phyloP scores from a whole-genome alignment of 2,329 filamentous ascomycete genomes.

The Aspergillus phoenicis region DNA sequence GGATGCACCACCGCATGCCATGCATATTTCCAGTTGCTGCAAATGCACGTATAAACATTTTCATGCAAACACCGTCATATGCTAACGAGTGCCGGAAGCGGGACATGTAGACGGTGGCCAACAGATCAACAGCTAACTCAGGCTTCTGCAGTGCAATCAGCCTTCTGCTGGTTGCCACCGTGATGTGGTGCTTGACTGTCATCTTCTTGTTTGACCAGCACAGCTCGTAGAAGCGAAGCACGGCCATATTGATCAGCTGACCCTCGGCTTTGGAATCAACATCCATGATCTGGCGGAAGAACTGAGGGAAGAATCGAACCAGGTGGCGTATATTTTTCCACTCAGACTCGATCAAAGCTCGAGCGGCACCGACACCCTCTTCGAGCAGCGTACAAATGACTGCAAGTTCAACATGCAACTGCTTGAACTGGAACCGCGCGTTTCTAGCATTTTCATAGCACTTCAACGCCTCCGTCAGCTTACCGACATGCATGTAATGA shows the following conservation, averaged over 20 bases:
- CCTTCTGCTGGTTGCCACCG: conserved; percentile 30
- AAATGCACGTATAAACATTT: conserved; percentile 42
- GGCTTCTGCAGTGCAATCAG: conserved; percentile 31
- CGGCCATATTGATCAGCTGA: conserved; percentile 37
- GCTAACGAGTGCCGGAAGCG: conserved; percentile 35
- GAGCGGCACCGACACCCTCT: conserved; percentile 33
- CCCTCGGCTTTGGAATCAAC: conserved; percentile 24
- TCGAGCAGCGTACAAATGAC: conserved; percentile 40
- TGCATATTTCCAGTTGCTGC: conserved; percentile 30
- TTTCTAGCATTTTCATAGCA: conserved; percentile 34
- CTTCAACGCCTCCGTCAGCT: conserved; percentile 34
- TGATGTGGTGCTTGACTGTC: conserved; percentile 41
- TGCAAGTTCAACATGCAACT: conserved; percentile 41
- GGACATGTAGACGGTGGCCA: conserved; percentile 41
- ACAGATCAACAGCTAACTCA: conserved; percentile 35
- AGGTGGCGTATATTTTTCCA: conserved; percentile 29
- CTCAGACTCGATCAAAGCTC: conserved; percentile 36
- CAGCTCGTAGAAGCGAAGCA: conserved; percentile 44
- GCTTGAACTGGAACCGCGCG: conserved; percentile 34
- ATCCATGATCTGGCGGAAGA: conserved; percentile 41
- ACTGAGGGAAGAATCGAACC: conserved; percentile 33
- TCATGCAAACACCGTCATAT: conserved; percentile 43
- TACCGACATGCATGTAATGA: conserved; percentile 41
- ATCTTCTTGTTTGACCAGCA: conserved; percentile 36
- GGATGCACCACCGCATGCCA: conserved; percentile 46